Evolutionary conservation across 2,329 filamentous ascomycete genomes (phyloP).

Genomic region (Nemania sp.): DNA sequence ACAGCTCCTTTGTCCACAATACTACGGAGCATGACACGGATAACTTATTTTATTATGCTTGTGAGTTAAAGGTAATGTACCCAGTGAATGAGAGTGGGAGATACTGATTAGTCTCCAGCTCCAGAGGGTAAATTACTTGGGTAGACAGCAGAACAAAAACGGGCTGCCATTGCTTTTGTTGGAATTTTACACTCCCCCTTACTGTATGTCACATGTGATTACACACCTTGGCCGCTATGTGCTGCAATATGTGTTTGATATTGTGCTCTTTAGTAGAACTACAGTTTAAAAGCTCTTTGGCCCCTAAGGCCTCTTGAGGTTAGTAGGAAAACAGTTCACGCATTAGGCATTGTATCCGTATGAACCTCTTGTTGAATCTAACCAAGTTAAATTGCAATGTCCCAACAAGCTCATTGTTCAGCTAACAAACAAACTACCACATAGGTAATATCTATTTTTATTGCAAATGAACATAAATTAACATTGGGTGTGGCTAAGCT

Average conservation of each 20-base stretch:
- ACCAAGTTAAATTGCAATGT: neutral
- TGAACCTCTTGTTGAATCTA: neutral
- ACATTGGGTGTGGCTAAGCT: neutral
- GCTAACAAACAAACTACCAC: slow-evolving; percentile 1
- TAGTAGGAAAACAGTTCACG: neutral
- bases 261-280: neutral
- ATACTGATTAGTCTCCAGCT: too few species aligned
- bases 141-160: neutral
- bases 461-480: too few species aligned
- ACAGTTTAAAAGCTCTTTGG: neutral
- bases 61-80: neutral
- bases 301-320: neutral
- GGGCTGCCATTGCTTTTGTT: neutral
- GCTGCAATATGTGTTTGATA: too few species aligned
- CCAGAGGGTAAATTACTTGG: neutral
- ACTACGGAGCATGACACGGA: too few species aligned
- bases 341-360: neutral
- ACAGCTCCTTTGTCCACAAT: too few species aligned
- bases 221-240: too few species aligned
- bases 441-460: too few species aligned
- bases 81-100: neutral
- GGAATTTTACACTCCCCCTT: neutral
- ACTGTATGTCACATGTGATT: too few species aligned
- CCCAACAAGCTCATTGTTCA: neutral
- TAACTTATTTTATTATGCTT: neutral